A percentile compares a stretch with the other conserved stretches of the same genome.
phyloP scores from a whole-genome alignment of 495 filamentous ascomycete species.

The Halenospora varia region DNA sequence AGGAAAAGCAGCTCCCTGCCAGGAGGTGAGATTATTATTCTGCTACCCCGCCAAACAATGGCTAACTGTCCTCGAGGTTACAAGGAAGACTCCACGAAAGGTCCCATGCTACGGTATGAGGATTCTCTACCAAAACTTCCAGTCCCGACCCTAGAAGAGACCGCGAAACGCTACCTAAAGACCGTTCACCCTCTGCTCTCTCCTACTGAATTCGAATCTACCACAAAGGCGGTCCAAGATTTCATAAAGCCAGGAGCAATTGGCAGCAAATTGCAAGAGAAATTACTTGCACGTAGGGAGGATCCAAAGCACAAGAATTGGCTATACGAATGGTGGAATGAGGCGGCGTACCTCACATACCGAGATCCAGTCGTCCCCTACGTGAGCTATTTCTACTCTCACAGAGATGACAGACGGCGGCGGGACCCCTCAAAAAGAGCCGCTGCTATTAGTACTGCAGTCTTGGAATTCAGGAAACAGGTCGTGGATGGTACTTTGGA shows the following conservation, averaged over 20 bases:
- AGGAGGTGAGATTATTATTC: conserved; percentile 31
- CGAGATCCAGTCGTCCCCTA: conserved; percentile 97
- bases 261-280: conserved; percentile 83
- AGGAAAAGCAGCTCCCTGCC: conserved; percentile 56
- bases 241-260: conserved; percentile 79
- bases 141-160: conserved; percentile 92
- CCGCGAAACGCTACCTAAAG: conserved; percentile 85
- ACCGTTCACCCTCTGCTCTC: conserved; percentile 81
- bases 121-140: conserved; percentile 89
- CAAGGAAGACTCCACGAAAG: conserved; percentile 85
- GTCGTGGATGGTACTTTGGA: conserved; percentile 82
- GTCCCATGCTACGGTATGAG: conserved; percentile 92
- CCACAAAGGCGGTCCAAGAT: conserved; percentile 75
- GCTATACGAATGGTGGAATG: conserved; percentile 98
- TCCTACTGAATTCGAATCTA: conserved; percentile 65
- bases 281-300: conserved; percentile 74
- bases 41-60: conserved; percentile 5
- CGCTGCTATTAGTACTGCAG: conserved; percentile 79
- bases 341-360: conserved; percentile 84
- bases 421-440: conserved; percentile 89
- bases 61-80: conserved; percentile 57
- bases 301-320: conserved; percentile 88
- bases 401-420: conserved; percentile 86
- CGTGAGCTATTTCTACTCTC: conserved; percentile 99
- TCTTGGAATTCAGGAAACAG: conserved; percentile 88